phyloP scores from a whole-genome alignment of 1,284 basidiomycete species.

The Trichosporon inkin region DNA sequence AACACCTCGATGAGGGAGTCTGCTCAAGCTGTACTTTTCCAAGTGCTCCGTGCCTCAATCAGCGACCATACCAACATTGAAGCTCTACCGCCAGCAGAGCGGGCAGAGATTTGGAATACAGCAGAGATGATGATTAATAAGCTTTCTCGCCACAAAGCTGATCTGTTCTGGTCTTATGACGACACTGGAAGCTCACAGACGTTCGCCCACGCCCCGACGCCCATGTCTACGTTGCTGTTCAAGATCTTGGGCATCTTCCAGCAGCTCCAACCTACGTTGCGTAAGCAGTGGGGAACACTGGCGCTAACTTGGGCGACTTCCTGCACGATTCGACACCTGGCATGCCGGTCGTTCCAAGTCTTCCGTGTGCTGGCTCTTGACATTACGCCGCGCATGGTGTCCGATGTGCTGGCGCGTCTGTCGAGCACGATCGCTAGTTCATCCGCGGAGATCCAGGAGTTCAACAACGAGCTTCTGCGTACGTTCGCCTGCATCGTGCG shows the following conservation, averaged over 20 bases:
- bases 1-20: slow-evolving; percentile 65
- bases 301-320: slow-evolving; percentile 81
- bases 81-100: slow-evolving; percentile 24
- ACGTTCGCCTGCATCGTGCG: slow-evolving; percentile 69
- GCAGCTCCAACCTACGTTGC: slow-evolving; percentile 64
- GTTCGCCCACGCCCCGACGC: slow-evolving; percentile 54
- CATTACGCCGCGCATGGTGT: slow-evolving; percentile 68
- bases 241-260: slow-evolving; percentile 66
- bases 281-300: slow-evolving; percentile 73
- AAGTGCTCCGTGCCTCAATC: slow-evolving; percentile 71
- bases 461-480: slow-evolving; percentile 76
- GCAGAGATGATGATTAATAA: slow-evolving; percentile 59
- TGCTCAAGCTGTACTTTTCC: slow-evolving; percentile 70
- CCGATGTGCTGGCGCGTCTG: slow-evolving; percentile 73
- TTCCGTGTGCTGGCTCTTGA: slow-evolving; percentile 76
- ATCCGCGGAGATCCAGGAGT: slow-evolving; percentile 67
- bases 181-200: slow-evolving; percentile 52
- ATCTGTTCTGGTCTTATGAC: slow-evolving; percentile 69
- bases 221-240: slow-evolving; percentile 66
- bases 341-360: slow-evolving; percentile 85
- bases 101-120: slow-evolving; percentile 28
- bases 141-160: slow-evolving; percentile 45
- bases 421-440: slow-evolving; percentile 77
- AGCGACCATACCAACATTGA: slow-evolving; percentile 45
- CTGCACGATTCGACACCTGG: slow-evolving; percentile 78